Conservation (phyloP, 2,329 filamentous ascomycete species). For the Epichloe hybrida region DNA sequence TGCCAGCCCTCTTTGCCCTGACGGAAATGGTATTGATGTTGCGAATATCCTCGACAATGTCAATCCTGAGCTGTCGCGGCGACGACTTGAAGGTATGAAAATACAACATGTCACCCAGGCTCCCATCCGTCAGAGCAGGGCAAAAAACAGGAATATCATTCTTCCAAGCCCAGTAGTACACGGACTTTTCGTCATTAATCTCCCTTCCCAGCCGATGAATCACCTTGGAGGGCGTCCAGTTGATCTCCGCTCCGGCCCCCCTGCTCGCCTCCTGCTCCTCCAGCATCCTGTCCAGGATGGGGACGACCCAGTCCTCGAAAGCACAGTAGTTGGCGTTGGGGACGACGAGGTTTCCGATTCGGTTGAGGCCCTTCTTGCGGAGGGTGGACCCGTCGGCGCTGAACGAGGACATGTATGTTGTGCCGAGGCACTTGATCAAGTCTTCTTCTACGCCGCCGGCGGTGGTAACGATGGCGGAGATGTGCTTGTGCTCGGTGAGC, state of each 20-base stretch:
- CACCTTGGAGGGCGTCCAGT: constrained; percentile 90
- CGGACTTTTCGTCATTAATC: constrained; percentile 82
- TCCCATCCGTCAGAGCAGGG: constrained; percentile 88
- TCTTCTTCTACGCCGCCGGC: constrained; percentile 95
- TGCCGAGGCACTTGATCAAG: constrained; percentile 92
- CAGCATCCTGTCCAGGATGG: constrained; percentile 88
- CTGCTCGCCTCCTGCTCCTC: constrained; percentile 80
- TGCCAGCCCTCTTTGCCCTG: constrained; percentile 73
- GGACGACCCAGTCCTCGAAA: constrained; percentile 96
- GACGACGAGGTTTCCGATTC: constrained; percentile 90
- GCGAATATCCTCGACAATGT: constrained; percentile 89
- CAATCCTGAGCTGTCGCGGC: constrained; percentile 67
- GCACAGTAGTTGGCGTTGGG: constrained; percentile 92
- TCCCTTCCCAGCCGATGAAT: constrained; percentile 84
- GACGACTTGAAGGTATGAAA: constrained; percentile 93
- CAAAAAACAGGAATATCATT: constrained; percentile 97
- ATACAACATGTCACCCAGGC: constrained; percentile 94
- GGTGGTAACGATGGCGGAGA: constrained; percentile 88
- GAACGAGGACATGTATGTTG: constrained; percentile 87
- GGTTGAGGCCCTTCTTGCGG: constrained; percentile 76
- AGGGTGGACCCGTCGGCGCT: constrained; percentile 61
- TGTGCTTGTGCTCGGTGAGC: constrained; percentile 82
- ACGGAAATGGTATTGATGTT: constrained; percentile 87
- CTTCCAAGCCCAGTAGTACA: constrained; percentile 96
- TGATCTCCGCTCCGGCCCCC: constrained; percentile 52